These are phyloP conservation scores for Calocybe gangraenosa DNA, from an alignment of 768 basidiomycete genomes.

Conservation along the genomic window DNA sequence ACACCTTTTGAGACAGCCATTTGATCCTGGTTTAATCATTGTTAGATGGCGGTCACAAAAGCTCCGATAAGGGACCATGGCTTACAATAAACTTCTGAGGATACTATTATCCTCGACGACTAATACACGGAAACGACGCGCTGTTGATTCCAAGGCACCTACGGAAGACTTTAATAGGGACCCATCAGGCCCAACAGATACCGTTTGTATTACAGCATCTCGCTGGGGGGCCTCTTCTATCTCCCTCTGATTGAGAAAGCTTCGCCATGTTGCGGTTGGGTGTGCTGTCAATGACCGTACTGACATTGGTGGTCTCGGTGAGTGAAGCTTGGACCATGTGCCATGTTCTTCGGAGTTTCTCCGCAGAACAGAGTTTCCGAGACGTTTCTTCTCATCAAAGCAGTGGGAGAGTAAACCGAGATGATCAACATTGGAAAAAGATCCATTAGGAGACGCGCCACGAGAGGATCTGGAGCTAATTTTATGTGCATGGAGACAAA, in stretches of 20 bases:
- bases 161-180: constrained; percentile 68
- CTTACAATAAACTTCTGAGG: constrained; percentile 77
- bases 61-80: constrained; percentile 16
- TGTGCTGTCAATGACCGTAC: constrained; percentile 49
- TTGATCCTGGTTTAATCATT: constrained; percentile 31
- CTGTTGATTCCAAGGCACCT: constrained; percentile 41
- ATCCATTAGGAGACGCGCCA: background rate
- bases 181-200: constrained; percentile 56
- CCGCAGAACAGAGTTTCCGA: constrained; percentile 22
- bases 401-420: background rate
- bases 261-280: constrained; percentile 33
- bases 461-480: constrained; percentile 33
- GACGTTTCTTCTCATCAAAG: constrained; percentile 3
- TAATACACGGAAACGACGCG: constrained; percentile 56
- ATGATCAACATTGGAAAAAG: background rate
- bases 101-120: constrained; percentile 91
- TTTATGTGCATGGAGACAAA: constrained; percentile 53
- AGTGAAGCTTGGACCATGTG: constrained; percentile 9
- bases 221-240: constrained; percentile 17
- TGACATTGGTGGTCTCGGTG: constrained; percentile 46
- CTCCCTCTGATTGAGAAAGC: constrained; percentile 23
- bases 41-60: constrained; percentile 5
- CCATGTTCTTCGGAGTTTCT: constrained; percentile 47
- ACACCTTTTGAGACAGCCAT: constrained; percentile 66
- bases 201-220: constrained; percentile 34